These are phyloP conservation scores for Orobanche coerulescens DNA, from an alignment of 257 asterid species.

Conservation along the genomic window DNA sequence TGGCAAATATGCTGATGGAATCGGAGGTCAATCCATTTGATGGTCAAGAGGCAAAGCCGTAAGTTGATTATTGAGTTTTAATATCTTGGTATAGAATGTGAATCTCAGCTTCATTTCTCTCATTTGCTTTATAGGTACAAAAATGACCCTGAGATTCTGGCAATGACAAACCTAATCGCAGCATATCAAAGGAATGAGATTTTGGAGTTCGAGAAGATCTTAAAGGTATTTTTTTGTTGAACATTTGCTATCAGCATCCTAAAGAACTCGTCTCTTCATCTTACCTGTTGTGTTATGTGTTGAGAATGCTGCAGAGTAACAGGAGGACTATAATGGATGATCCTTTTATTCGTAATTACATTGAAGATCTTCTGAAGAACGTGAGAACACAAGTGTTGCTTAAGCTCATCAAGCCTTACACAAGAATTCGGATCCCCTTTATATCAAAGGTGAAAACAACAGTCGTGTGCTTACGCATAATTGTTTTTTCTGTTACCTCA, in stretches of 20 bases:
- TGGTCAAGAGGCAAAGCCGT: slow-evolving; percentile 99
- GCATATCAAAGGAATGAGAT: slow-evolving; percentile 97
- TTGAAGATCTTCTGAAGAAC: slow-evolving; percentile 95
- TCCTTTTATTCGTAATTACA: slow-evolving; percentile 87
- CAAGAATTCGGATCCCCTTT: slow-evolving; percentile 90
- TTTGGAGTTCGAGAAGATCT: slow-evolving; percentile 90
- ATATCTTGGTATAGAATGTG: slow-evolving; percentile 6
- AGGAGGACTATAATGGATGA: slow-evolving; percentile 98
- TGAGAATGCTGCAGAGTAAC: slow-evolving; percentile 59
- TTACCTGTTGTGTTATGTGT: slow-evolving; percentile 11
- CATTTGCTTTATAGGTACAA: slow-evolving; percentile 50
- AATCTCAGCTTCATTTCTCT: slow-evolving; percentile 7
- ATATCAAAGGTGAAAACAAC: slow-evolving; percentile 64
- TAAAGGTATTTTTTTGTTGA: slow-evolving; percentile 46
- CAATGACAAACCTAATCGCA: slow-evolving; percentile 94
- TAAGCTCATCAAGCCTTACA: slow-evolving; percentile 94
- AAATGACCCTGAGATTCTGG: slow-evolving; percentile 93
- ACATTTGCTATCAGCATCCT: slow-evolving; percentile 12
- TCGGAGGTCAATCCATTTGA: slow-evolving; percentile 97
- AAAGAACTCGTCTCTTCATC: slow-evolving; percentile 5
- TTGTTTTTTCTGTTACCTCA: neutral
- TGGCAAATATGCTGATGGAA: slow-evolving; percentile 98
- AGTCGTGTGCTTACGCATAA: slow-evolving; percentile 2
- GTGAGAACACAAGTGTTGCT: slow-evolving; percentile 97
- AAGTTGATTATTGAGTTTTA: slow-evolving; percentile 28